These are phyloP conservation scores for Annulohypoxylon moriforme DNA, from an alignment of 495 filamentous ascomycete species.

Conservation along the genomic window DNA sequence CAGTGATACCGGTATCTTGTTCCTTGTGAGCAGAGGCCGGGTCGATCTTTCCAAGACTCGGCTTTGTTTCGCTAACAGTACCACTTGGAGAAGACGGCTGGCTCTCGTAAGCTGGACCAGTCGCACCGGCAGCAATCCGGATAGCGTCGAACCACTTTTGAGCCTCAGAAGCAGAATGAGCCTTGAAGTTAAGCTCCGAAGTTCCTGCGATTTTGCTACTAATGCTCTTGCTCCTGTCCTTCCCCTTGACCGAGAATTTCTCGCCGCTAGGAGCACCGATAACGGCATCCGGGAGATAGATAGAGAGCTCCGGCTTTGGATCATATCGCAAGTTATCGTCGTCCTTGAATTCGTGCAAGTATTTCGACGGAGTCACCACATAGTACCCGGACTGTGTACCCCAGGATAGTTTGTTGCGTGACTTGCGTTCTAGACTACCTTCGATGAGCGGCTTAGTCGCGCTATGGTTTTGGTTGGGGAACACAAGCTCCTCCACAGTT, in stretches of 20 bases:
- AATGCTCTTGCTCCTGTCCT: conserved; percentile 71
- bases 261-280: conserved; percentile 78
- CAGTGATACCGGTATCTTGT: conserved; percentile 54
- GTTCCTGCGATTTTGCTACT: conserved; percentile 64
- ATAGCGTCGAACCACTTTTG: conserved; percentile 86
- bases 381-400: conserved; percentile 87
- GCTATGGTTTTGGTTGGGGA: conserved; percentile 87
- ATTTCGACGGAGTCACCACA: conserved; percentile 85
- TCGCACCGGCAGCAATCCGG: conserved; percentile 56
- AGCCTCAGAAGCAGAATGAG: conserved; percentile 77
- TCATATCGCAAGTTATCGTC: conserved; percentile 85
- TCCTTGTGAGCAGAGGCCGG: conserved; percentile 40
- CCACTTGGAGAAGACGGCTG: conserved; percentile 40
- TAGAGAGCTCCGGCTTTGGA: conserved; percentile 83
- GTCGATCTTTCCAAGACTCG: conserved; percentile 35
- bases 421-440: conserved; percentile 87
- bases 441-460: conserved; percentile 86
- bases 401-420: conserved; percentile 76
- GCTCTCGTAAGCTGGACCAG: conserved; percentile 47
- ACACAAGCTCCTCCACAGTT: conserved; percentile 74
- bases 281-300: conserved; percentile 91
- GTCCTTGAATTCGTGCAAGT: conserved; percentile 95
- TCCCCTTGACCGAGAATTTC: conserved; percentile 96
- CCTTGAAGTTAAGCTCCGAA: conserved; percentile 68
- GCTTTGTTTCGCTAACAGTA: conserved; percentile 23